Evolutionary conservation across 495 filamentous ascomycete species (phyloP).

Genomic region (Cryomyces minteri): DNA sequence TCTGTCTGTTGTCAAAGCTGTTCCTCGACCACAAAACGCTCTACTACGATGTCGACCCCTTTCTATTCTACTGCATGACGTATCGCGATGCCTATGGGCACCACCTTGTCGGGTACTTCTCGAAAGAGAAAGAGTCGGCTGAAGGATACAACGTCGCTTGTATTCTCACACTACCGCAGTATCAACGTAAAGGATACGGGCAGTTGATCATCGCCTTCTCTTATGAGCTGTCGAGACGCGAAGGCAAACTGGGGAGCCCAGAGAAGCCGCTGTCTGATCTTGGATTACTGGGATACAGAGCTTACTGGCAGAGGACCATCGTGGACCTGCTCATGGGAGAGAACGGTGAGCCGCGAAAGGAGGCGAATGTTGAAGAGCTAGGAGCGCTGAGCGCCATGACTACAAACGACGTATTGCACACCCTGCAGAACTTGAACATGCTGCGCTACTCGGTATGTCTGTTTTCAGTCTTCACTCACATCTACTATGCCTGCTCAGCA

Average conservation of each 20-base stretch:
- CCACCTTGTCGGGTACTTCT: conserved; percentile 92
- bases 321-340: conserved; percentile 53
- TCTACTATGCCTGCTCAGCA: too few species aligned
- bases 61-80: conserved; percentile 97
- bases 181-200: conserved; percentile 85
- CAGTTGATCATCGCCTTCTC: conserved; percentile 90
- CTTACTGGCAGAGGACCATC: conserved; percentile 92
- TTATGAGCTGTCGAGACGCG: conserved; percentile 90
- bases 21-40: conserved; percentile 98
- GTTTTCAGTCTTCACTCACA: too few species aligned
- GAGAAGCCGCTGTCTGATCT: conserved; percentile 94
- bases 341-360: conserved; percentile 30
- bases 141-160: conserved; percentile 96
- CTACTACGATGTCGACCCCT: conserved; percentile 99
- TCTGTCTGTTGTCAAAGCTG: conserved; percentile 85
- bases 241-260: conserved; percentile 83
- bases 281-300: conserved; percentile 77
- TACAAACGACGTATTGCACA: conserved; percentile 84
- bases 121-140: conserved; percentile 91
- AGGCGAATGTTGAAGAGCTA: conserved; percentile 66
- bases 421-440: conserved; percentile 83
- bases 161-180: conserved; percentile 90
- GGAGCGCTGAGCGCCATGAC: conserved; percentile 77
- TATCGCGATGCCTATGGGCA: conserved; percentile 69
- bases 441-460: conserved; percentile 58